Base-by-base conservation (phyloP, 169 alveolate genomes). In the Plasmodium coatneyi region DNA sequence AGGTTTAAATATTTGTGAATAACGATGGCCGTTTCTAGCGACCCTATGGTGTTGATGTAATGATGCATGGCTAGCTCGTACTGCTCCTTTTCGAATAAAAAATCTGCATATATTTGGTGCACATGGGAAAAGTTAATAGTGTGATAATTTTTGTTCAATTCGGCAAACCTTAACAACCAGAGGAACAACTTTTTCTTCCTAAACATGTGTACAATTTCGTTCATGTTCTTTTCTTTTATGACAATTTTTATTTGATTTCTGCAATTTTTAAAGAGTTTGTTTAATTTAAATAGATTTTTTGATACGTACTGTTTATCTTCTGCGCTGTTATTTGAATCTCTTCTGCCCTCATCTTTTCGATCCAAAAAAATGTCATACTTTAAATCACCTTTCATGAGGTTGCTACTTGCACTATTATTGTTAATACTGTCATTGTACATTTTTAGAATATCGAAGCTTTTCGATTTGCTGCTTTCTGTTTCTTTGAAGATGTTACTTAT, bases 71-170 rank as follows among this genome's bases (percentile, higher is more conserved):
- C 84, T 41, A 34, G 30, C 66, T 86, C 93, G 30, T 86, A 76
- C 30, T 74, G 80, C 19, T 86, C 93, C 71, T 86, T 86, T 86
- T 86, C 93, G 43, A 86, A 86, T 76, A 86, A 86, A 76, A 86
- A 86, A 76, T 86, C 93, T 14, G 93, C 93, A 86, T 86, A 86
- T 74, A 86, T 74, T 25, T 70, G 78, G 56, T 86, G 84, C 22
- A 86, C 70, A 74, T 52, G 80, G 28, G 71, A 32, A n/a, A 86
- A 52, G 70, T 86, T 76, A 74, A 74, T 41, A 14, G 19, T 19
- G 66, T 86, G 86, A 76, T 86, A 76, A 54, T 86, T 86, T 54
- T 86, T 36, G 46, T 86, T 86, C 66, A 86, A 76, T 36, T 86
- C 49, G 0, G 93, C 34, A 70, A 76, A 86, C 46, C 76, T 86